Evolutionary conservation across 306 rosid genomes (phyloP).

Genomic region (Dalbergia cochinchinensis): DNA sequence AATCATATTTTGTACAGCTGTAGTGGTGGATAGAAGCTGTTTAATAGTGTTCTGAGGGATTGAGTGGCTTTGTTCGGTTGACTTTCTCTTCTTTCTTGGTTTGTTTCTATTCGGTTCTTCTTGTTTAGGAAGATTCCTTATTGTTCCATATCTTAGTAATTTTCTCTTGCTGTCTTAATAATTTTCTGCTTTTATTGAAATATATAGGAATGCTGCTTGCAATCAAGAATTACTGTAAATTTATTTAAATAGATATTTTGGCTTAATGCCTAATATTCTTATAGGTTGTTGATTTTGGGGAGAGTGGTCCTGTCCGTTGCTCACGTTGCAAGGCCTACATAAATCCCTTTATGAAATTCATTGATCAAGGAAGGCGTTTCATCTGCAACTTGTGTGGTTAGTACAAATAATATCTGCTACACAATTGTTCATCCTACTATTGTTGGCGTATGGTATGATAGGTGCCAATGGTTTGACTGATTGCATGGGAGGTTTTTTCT

Average conservation of each 20-base stretch:
- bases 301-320: slow-evolving; percentile 97
- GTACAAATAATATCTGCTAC: slow-evolving; percentile 46
- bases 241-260: slow-evolving; percentile 1
- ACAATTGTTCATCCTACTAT: slow-evolving; percentile 40
- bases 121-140: background rate
- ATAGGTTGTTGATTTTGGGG: slow-evolving; percentile 99
- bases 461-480: slow-evolving; percentile 13
- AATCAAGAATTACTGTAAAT: slow-evolving; percentile 25
- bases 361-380: slow-evolving; percentile 96
- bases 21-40: slow-evolving; percentile 32
- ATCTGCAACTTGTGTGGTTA: slow-evolving; percentile 97
- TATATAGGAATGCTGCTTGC: slow-evolving; percentile 13
- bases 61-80: background rate
- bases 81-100: background rate
- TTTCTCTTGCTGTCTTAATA: background rate
- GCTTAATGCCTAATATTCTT: slow-evolving; percentile 34
- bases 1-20: slow-evolving; percentile 34
- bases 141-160: background rate
- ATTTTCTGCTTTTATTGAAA: background rate
- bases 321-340: slow-evolving; percentile 97
- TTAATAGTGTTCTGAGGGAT: slow-evolving; percentile 9
- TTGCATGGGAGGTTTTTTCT: background rate
- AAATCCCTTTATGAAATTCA: slow-evolving; percentile 96
- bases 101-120: background rate
- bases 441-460: slow-evolving; percentile 29